Conservation (phyloP, 129 eudicot genomes). For the Heracleum sosnowskyi region DNA sequence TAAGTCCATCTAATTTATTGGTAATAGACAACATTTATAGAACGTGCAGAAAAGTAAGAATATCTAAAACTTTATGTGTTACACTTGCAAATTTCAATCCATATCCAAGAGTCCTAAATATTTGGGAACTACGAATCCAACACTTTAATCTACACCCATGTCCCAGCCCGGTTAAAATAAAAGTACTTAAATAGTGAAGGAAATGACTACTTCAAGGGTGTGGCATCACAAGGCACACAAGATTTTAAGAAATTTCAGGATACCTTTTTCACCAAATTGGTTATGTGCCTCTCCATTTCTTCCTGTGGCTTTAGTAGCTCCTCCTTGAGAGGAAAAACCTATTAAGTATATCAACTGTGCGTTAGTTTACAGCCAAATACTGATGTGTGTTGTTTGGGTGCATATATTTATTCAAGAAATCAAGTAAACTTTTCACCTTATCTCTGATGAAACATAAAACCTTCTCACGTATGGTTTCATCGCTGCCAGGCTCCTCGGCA, state of each 20-base stretch:
- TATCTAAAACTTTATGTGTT: not conserved
- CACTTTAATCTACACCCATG: not conserved
- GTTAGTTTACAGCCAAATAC: not conserved
- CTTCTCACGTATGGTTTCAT: conserved; percentile 51
- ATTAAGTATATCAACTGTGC: not conserved
- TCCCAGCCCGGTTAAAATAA: not conserved
- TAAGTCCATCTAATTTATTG: not conserved
- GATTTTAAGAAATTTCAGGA: not conserved
- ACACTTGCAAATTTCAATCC: not conserved
- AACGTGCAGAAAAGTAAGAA: not conserved
- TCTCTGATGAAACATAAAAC: conserved; percentile 56
- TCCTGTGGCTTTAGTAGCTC: conserved; percentile 56
- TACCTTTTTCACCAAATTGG: conserved; percentile 64
- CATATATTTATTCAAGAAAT: not conserved
- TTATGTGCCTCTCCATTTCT: conserved; percentile 63
- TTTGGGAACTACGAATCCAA: not conserved
- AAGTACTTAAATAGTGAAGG: not conserved
- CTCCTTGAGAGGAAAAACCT: conserved; percentile 57
- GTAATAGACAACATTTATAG: not conserved
- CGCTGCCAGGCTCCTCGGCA: conserved; percentile 37
- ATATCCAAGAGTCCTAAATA: not conserved
- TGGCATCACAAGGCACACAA: not conserved
- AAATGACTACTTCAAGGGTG: not conserved
- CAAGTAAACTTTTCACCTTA: conserved; percentile 28
- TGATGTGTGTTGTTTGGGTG: not conserved